A percentile compares a stretch with the other conserved stretches of the same genome.
Evolutionary conservation across 2,329 filamentous ascomycete species (phyloP).

Genomic region (Septoria linicola): DNA sequence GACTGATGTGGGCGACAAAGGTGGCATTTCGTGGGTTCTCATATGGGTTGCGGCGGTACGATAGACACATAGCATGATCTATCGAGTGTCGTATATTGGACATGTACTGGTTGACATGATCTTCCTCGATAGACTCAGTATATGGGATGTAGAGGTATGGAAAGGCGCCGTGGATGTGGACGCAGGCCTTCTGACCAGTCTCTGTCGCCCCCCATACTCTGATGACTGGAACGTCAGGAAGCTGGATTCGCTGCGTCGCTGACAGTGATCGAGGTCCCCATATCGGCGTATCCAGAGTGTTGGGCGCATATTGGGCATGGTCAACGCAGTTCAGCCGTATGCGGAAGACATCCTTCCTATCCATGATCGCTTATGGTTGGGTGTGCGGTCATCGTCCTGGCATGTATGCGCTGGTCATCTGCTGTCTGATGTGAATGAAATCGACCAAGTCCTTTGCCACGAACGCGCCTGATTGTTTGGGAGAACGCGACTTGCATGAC

Average conservation of each 20-base stretch:
- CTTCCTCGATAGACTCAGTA: conserved; percentile 29
- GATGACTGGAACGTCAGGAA: conserved; percentile 78
- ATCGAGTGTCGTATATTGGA: conserved; percentile 79
- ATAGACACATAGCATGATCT: conserved; percentile 82
- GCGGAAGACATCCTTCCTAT: conserved; percentile 58
- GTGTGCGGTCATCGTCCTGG: conserved; percentile 30
- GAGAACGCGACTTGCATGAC: not conserved
- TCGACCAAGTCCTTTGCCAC: no score
- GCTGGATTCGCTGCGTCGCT: conserved; percentile 57
- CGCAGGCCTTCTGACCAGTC: conserved; percentile 92
- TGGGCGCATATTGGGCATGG: conserved; percentile 80
- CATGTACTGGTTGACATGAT: conserved; percentile 70
- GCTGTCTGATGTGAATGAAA: not conserved
- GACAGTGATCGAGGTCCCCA: conserved; percentile 54
- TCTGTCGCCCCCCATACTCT: conserved; percentile 90
- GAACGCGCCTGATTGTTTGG: not conserved
- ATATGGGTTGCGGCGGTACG: conserved; percentile 74
- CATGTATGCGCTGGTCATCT: conserved; percentile 1
- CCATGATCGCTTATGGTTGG: conserved; percentile 33
- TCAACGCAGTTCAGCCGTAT: conserved; percentile 95
- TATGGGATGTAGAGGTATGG: conserved; percentile 80
- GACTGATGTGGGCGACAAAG: conserved; percentile 85
- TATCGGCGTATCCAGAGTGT: conserved; percentile 76
- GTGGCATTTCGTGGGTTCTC: conserved; percentile 59
- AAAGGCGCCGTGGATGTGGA: conserved; percentile 91